phyloP scores from a whole-genome alignment of 164 flowering plant genomes.

The Brasenia schreberi region DNA sequence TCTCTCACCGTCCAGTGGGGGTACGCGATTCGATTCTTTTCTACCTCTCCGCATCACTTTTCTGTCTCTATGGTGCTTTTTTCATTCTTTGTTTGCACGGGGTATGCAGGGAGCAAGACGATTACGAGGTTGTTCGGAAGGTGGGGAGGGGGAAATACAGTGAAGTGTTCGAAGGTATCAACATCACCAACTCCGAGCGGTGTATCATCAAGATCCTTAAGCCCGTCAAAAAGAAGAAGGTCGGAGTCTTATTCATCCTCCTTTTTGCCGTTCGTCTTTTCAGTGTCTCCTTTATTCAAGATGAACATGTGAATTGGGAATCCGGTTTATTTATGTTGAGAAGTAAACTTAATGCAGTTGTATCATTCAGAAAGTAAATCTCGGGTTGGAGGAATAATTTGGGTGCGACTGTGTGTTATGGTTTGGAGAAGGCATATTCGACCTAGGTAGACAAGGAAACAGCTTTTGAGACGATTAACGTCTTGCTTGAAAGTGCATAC shows the following conservation, averaged over 20 bases:
- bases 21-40: conserved; percentile 15
- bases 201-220: conserved; percentile 70
- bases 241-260: background rate
- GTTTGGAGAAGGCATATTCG: background rate
- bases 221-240: conserved; percentile 86
- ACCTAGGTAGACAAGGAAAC: background rate
- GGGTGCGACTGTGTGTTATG: background rate
- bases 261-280: background rate
- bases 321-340: too few relatives aligned
- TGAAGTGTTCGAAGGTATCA: conserved; percentile 59
- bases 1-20: conserved; percentile 75
- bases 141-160: conserved; percentile 69
- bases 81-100: background rate
- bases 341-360: background rate
- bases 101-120: conserved; percentile 43
- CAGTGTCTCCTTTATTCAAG: background rate
- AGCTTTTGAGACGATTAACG: background rate
- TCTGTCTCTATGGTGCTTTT: background rate
- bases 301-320: background rate
- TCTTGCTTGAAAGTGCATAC: background rate
- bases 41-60: background rate
- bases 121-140: conserved; percentile 57
- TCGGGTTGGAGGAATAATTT: background rate
- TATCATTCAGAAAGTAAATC: background rate
- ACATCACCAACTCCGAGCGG: conserved; percentile 31